Evolutionary conservation across 257 asterid genomes (phyloP).

Genomic region (Ilex asprella): DNA sequence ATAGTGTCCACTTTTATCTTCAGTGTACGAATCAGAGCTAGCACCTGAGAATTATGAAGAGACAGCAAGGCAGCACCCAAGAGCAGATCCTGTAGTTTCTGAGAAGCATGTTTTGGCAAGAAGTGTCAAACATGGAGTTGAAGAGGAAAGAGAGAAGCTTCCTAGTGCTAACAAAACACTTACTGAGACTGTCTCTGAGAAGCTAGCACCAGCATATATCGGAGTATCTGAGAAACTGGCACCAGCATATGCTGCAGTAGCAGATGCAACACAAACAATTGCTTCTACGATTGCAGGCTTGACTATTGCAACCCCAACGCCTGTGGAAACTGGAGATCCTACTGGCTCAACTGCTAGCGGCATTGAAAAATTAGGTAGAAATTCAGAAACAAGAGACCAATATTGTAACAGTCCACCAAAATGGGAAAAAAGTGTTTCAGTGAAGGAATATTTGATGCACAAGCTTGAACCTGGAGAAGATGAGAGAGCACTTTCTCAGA

Average conservation of each 20-base stretch:
- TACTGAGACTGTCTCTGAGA: slow-evolving; percentile 34
- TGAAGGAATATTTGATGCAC: slow-evolving; percentile 71
- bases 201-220: slow-evolving; percentile 8
- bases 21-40: slow-evolving; percentile 88
- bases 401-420: slow-evolving; percentile 28
- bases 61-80: slow-evolving; percentile 77
- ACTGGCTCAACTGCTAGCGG: slow-evolving; percentile 5
- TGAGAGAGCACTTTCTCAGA: slow-evolving; percentile 80
- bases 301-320: slow-evolving; percentile 5
- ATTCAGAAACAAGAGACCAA: slow-evolving; percentile 19
- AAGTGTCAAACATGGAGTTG: slow-evolving; percentile 12
- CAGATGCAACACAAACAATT: slow-evolving; percentile 51
- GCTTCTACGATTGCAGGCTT: slow-evolving; percentile 46
- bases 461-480: slow-evolving; percentile 90
- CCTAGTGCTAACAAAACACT: slow-evolving; percentile 29
- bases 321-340: neutral
- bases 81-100: slow-evolving; percentile 68
- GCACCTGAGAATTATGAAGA: slow-evolving; percentile 67
- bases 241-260: slow-evolving; percentile 51
- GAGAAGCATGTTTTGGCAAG: slow-evolving; percentile 40
- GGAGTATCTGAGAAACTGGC: slow-evolving; percentile 37
- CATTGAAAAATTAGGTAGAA: slow-evolving; percentile 12
- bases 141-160: slow-evolving; percentile 10
- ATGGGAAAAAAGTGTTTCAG: slow-evolving; percentile 80
- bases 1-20: neutral